Evolutionary conservation across 257 asterid species (phyloP).

Genomic region (Solanum chiquidenum): DNA sequence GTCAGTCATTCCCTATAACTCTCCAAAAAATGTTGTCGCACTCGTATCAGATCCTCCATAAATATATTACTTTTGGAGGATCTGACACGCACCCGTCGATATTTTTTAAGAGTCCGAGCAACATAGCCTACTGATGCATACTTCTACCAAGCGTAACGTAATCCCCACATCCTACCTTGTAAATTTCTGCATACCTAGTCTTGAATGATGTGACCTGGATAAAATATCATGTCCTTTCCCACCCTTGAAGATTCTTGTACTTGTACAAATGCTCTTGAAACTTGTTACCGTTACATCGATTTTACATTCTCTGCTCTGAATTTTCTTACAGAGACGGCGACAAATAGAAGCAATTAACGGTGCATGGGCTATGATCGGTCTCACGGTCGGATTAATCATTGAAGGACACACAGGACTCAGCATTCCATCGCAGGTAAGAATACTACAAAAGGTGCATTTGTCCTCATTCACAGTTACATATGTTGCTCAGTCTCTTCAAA

Average conservation of each 20-base stretch:
- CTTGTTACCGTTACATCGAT: not conserved
- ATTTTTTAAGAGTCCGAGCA: not conserved
- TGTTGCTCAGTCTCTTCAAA: not conserved
- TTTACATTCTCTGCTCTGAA: not conserved
- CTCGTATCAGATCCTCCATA: not conserved
- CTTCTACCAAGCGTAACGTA: not conserved
- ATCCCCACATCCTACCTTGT: not conserved
- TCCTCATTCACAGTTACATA: not conserved
- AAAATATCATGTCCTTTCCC: not conserved
- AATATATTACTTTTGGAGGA: not conserved
- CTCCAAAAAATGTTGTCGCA: not conserved
- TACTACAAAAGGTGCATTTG: not conserved
- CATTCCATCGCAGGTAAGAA: slow-evolving; percentile 60
- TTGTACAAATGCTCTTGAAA: not conserved
- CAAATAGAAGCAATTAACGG: slow-evolving; percentile 86
- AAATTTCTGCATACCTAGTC: not conserved
- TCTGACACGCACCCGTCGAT: not conserved
- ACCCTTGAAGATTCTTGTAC: not conserved
- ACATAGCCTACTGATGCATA: not conserved
- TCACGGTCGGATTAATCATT: slow-evolving; percentile 69
- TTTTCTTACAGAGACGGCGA: slow-evolving; percentile 36
- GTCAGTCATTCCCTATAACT: not conserved
- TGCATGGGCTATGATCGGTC: slow-evolving; percentile 98
- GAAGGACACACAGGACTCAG: slow-evolving; percentile 76
- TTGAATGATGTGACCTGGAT: not conserved